These are phyloP conservation scores for Pyrenophora tritici-repentis DNA, from an alignment of 2,329 filamentous ascomycete genomes.

Conservation along the genomic window DNA sequence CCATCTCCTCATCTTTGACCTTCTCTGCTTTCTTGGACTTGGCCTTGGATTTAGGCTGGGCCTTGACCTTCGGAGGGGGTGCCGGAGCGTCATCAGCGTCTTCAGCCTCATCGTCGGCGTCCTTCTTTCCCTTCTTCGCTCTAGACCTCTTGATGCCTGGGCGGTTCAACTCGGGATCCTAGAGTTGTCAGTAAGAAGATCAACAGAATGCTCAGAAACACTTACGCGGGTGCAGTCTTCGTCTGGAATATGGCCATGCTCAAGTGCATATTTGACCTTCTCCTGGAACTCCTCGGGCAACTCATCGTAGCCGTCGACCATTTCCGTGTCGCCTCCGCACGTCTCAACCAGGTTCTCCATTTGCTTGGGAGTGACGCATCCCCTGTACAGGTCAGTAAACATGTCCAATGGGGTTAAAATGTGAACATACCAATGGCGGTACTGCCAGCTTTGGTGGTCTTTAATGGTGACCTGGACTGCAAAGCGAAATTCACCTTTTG, in stretches of 20 bases:
- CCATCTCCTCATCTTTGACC: constrained; percentile 17
- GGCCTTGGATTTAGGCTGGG: constrained; percentile 21
- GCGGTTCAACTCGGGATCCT: constrained; percentile 77
- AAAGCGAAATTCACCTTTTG: constrained; percentile 72
- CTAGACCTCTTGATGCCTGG: constrained; percentile 61
- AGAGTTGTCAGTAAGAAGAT: constrained; percentile 10
- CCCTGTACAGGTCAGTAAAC: constrained; percentile 61
- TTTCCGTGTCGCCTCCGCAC: constrained; percentile 64
- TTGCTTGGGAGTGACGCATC: constrained; percentile 80
- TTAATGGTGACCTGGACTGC: constrained; percentile 71
- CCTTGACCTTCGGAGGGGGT: constrained; percentile 35
- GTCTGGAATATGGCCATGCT: constrained; percentile 78
- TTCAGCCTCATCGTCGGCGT: constrained; percentile 25
- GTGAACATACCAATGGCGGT: constrained; percentile 79
- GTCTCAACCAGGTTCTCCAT: constrained; percentile 67
- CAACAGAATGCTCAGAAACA: constrained; percentile 13
- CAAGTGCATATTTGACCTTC: constrained; percentile 74
- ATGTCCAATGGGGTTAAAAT: background rate
- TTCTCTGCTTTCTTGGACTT: constrained; percentile 46
- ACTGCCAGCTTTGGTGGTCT: constrained; percentile 69
- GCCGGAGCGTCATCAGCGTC: constrained; percentile 36
- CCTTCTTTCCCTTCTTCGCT: constrained; percentile 38
- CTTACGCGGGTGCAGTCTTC: constrained; percentile 89
- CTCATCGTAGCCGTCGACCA: constrained; percentile 82
- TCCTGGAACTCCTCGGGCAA: constrained; percentile 69